Conservation (phyloP, 2,329 filamentous ascomycete genomes). For the Diaporthe velutina region DNA sequence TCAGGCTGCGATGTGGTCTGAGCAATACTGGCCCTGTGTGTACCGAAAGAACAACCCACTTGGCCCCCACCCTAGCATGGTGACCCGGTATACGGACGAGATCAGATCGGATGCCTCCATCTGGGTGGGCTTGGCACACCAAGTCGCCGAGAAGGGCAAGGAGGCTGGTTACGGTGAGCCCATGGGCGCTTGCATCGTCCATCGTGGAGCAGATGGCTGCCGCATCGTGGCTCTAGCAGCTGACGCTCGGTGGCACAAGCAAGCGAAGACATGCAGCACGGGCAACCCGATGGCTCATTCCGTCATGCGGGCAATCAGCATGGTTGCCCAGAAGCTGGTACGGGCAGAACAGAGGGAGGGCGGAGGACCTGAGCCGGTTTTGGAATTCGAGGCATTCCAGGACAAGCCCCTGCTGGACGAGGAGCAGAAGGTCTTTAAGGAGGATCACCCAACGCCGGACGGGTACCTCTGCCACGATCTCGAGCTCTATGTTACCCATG, state of each 20-base stretch:
- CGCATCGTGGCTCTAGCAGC: constrained; percentile 79
- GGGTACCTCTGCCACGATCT: constrained; percentile 95
- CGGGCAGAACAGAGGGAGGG: constrained; percentile 62
- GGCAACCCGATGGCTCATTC: constrained; percentile 85
- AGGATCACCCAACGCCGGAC: constrained; percentile 76
- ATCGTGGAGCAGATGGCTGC: constrained; percentile 64
- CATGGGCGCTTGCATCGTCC: constrained; percentile 82
- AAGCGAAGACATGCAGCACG: constrained; percentile 59
- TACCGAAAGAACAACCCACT: constrained; percentile 91
- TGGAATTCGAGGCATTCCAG: constrained; percentile 74
- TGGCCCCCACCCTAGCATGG: constrained; percentile 83
- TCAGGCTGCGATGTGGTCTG: constrained; percentile 81
- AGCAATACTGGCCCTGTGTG: constrained; percentile 85
- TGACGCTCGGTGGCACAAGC: constrained; percentile 78
- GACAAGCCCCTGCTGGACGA: constrained; percentile 77
- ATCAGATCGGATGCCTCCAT: constrained; percentile 73
- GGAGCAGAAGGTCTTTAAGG: constrained; percentile 72
- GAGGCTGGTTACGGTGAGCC: constrained; percentile 73
- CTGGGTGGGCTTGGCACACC: constrained; percentile 77
- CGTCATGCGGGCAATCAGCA: constrained; percentile 83
- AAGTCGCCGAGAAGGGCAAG: constrained; percentile 71
- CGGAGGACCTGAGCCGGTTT: constrained; percentile 50
- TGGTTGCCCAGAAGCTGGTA: constrained; percentile 79
- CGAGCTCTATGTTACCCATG: constrained; percentile 94
- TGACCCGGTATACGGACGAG: constrained; percentile 77